These are phyloP conservation scores for Rosa multiflora DNA, from an alignment of 306 rosid genomes.

Conservation along the genomic window DNA sequence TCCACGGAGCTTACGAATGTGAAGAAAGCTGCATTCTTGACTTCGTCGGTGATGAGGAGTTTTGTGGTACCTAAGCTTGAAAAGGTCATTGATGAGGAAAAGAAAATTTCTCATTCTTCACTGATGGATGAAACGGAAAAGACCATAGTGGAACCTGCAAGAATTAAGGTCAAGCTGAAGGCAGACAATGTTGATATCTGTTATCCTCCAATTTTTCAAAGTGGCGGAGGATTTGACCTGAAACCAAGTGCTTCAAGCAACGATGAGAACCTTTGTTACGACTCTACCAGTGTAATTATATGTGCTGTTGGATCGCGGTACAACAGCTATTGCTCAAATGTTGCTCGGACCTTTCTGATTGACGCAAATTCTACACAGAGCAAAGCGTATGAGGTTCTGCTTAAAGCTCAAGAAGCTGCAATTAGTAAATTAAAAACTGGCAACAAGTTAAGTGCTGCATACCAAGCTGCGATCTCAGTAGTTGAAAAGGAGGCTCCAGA, in stretches of 20 bases:
- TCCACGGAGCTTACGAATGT: slow-evolving; percentile 26
- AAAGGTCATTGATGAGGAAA: slow-evolving; percentile 39
- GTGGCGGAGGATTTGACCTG: slow-evolving; percentile 38
- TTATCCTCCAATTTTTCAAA: slow-evolving; percentile 42
- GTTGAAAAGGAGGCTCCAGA: slow-evolving; percentile 38
- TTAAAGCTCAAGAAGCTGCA: slow-evolving; percentile 40
- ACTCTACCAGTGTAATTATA: slow-evolving; percentile 37
- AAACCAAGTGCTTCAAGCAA: slow-evolving; percentile 44
- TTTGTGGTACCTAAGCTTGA: slow-evolving; percentile 42
- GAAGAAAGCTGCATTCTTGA: slow-evolving; percentile 35
- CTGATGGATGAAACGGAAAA: slow-evolving; percentile 42
- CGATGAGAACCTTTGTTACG: slow-evolving; percentile 37
- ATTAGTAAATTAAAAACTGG: slow-evolving; percentile 28
- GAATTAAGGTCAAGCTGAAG: slow-evolving; percentile 34
- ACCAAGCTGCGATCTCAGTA: slow-evolving; percentile 30
- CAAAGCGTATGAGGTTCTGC: slow-evolving; percentile 40
- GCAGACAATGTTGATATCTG: slow-evolving; percentile 39
- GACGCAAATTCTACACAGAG: slow-evolving; percentile 34
- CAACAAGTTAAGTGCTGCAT: slow-evolving; percentile 35
- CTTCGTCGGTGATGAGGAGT: slow-evolving; percentile 31
- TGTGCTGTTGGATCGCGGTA: slow-evolving; percentile 42
- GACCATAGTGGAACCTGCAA: slow-evolving; percentile 33
- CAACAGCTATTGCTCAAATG: slow-evolving; percentile 41
- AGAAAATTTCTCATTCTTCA: slow-evolving; percentile 31
- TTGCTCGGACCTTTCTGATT: slow-evolving; percentile 33